Base-by-base conservation (phyloP, 345 rosid species). In the Boechera retrofracta region DNA sequence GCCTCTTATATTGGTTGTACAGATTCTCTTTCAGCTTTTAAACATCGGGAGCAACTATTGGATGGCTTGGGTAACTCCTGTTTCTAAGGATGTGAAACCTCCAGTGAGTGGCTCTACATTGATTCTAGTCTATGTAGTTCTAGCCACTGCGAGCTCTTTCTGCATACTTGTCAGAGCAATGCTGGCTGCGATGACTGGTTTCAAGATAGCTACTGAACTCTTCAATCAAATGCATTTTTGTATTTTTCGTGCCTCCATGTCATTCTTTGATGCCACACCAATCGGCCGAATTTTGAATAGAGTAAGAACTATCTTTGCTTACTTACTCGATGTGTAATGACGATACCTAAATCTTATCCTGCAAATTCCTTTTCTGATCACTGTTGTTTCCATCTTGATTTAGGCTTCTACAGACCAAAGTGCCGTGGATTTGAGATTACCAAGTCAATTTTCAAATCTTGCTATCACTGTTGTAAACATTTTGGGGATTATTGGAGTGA, bases 351-450 rank as follows among this genome's bases (percentile, higher is more conserved):
- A 61, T 13, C 5, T 26, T 28, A 33, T 35, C 60, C 35, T 42
- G 38, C 6, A 2, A 56, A 64, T 32, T 64, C 56, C 21, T 65
- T 36, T 18, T 28, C 77, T 72, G 53, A 79, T 32, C 47, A 36
- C 48, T 35, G 41, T 41, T n/a, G 73, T 81, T 80, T 68, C 59
- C 54, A 56, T 67, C 57, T 21, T 58, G 21, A 71, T 82, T 51
- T 55, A 94, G 97, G 94, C 89, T 55, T 91, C 98, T 12, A 88
- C 93, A 0, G 96, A 94, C 78, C 97, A 91, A 83, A 87, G 88
- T 80, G 83, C 88, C 0, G 83, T 86, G 18, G 97, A 94, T 53
- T 18, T 74, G 72, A 77, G 44, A 74, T 79, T 94, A 71, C 89
- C 89, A 11, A 69, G 59, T 71, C 82, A 74, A 75, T 57, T 87